A percentile compares a stretch with the other conserved stretches of the same genome.
These are phyloP conservation scores for Candida sithepensis DNA, from an alignment of 805 yeast genomes.

Conservation along the genomic window DNA sequence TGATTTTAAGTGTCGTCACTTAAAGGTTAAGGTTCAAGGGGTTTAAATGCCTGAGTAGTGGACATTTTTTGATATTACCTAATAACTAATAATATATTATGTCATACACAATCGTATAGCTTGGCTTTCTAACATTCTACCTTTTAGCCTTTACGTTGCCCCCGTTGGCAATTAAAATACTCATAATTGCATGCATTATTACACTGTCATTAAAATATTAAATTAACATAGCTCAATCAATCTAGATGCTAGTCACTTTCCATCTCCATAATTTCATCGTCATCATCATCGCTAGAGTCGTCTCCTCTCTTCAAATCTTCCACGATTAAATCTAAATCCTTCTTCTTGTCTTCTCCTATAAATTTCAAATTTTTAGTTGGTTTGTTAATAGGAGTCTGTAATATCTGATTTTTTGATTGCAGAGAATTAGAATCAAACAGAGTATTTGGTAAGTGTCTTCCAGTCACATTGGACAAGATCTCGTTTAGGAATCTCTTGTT, in stretches of 20 bases:
- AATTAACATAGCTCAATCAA: no score
- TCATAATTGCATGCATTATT: no score
- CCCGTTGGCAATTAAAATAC: no score
- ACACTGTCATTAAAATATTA: no score
- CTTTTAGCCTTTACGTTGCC: no score
- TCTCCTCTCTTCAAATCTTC: slow-evolving; percentile 42
- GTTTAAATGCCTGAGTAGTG: no score
- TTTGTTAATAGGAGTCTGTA: slow-evolving; percentile 23
- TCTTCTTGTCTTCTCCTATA: slow-evolving; percentile 25
- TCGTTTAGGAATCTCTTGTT: slow-evolving; percentile 19
- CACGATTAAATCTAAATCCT: slow-evolving; percentile 35
- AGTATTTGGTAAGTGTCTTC: neutral
- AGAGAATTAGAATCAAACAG: neutral
- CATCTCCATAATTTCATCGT: slow-evolving; percentile 57
- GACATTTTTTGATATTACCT: no score
- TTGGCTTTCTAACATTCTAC: no score
- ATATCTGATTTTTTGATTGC: slow-evolving; percentile 5
- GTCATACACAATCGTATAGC: no score
- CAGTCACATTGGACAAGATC: neutral
- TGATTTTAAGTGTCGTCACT: no score
- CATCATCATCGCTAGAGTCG: slow-evolving; percentile 37
- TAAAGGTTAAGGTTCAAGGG: no score
- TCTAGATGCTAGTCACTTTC: slow-evolving; percentile 56
- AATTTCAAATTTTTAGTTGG: slow-evolving; percentile 19
- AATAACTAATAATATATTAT: no score